These are phyloP conservation scores for Vicia villosa DNA, from an alignment of 306 rosid genomes.

Conservation along the genomic window DNA sequence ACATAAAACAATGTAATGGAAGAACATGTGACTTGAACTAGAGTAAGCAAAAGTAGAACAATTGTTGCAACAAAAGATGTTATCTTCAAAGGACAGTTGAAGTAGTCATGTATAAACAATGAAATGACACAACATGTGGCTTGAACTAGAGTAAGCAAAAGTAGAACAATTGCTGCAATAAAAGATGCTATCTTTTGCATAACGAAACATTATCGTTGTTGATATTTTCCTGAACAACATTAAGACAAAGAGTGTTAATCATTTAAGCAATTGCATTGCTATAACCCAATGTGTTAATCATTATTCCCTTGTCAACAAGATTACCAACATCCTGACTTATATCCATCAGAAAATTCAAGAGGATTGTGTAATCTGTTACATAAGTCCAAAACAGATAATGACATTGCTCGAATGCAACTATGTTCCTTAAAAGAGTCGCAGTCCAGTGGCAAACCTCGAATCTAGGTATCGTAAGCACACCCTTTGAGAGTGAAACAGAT, in stretches of 20 bases:
- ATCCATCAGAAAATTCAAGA: conserved; percentile 33
- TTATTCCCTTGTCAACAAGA: conserved; percentile 37
- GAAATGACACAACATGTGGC: too few relatives aligned
- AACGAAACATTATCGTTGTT: neutral
- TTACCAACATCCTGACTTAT: conserved; percentile 31
- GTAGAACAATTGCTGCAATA: conserved; percentile 19
- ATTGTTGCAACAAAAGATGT: too few relatives aligned
- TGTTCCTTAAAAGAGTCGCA: conserved; percentile 30
- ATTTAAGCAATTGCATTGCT: conserved; percentile 18
- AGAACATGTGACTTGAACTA: too few relatives aligned
- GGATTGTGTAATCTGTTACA: conserved; percentile 23
- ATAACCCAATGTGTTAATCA: conserved; percentile 32
- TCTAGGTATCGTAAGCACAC: conserved; percentile 24
- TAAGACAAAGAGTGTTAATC: conserved; percentile 31
- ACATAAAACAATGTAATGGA: too few relatives aligned
- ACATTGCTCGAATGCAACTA: conserved; percentile 40
- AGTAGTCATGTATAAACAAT: too few relatives aligned
- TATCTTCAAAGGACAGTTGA: too few relatives aligned
- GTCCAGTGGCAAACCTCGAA: conserved; percentile 34
- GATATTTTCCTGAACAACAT: conserved; percentile 34
- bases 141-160: conserved; percentile 36
- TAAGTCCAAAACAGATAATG: conserved; percentile 33
- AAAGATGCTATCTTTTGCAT: conserved; percentile 22
- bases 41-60: too few relatives aligned
- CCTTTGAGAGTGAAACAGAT: neutral